Conservation (phyloP, 2,329 filamentous ascomycete species). For the Penicillium sp. region DNA sequence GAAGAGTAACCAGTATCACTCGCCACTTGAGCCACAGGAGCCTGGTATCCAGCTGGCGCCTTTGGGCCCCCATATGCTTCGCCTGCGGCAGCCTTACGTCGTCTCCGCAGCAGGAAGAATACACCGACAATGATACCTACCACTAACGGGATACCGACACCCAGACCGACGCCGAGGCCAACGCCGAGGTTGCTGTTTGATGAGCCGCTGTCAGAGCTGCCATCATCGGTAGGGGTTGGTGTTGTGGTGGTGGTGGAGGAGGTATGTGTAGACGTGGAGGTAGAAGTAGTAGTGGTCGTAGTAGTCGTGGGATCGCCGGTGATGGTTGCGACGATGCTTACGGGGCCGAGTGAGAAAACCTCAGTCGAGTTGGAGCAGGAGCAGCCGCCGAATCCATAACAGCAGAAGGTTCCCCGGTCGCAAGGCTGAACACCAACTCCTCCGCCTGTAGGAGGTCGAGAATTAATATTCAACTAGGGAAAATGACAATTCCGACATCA, state of each 20-base stretch:
- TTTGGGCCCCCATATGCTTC: not conserved
- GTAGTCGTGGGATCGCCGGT: not conserved
- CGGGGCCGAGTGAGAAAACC: not conserved
- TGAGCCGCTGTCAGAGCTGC: not conserved
- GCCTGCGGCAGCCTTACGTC: not conserved
- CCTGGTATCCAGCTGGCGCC: not conserved
- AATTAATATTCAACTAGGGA: not conserved
- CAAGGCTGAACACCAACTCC: not conserved
- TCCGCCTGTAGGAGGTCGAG: not conserved
- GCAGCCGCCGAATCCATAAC: not conserved
- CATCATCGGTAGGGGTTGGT: not conserved
- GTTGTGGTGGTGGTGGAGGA: not conserved
- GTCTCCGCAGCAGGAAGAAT: not conserved
- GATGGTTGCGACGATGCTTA: not conserved
- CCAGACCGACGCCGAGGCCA: not conserved
- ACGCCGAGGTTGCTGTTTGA: not conserved
- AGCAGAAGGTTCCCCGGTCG: not conserved
- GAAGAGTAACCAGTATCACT: not conserved
- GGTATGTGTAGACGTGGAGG: not conserved
- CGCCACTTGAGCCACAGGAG: not conserved
- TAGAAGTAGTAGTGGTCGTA: not conserved
- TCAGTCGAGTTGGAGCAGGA: not conserved
- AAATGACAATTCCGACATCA: not conserved
- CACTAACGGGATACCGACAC: not conserved
- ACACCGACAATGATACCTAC: not conserved